Base-by-base conservation (phyloP, 2,329 filamentous ascomycete species). In the Fusarium sp. region DNA sequence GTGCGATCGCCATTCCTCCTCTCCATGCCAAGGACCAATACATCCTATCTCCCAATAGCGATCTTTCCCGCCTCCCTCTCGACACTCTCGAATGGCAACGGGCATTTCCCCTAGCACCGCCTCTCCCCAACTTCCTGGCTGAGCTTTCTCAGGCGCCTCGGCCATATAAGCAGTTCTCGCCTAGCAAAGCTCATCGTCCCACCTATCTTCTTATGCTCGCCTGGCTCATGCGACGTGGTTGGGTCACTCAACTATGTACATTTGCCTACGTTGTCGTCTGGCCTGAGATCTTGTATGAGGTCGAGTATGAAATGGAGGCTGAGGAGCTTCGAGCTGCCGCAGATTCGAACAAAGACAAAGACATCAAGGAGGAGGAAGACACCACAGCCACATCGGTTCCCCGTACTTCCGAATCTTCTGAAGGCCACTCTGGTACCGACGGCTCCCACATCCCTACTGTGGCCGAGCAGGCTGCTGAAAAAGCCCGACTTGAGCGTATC, bases 221-320 rank as follows among this genome's bases (percentile, higher is more conserved):
- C 24, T 99, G 95, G 94, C 87, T 99, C 11, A 90, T 98, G 83
- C 90, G 94, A 42, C 92, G 94, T 48, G 94, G 94, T 16, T 97
- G 96, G 92, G 94, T 98, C 1, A 97, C 93, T 1, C 94, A 98
- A 78, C 86, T 99, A 8, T 92, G 94, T 68, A 96, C 94, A 1
- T 98, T 97, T 79, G 93, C 92, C 14, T 97, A 96, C 84, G 89
- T 98, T 45, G 88, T 95, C 52, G 92, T 96, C 44, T 91, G 91
- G 80, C 90, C 92, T 4, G 91, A 95, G 77, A 92, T 97, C 67
- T 90, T 96, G 73, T 91, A 92, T 75, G 91, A 93, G 70, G 94
- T 97, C 5, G 90, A 93, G 54, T 87, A 91, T 72, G 87, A 90
- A 57, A 85, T 93, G 45, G 89, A 91, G 73, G 86, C 87, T 27